Conservation (phyloP, 257 asterid genomes). For the Verbascum thapsus region DNA sequence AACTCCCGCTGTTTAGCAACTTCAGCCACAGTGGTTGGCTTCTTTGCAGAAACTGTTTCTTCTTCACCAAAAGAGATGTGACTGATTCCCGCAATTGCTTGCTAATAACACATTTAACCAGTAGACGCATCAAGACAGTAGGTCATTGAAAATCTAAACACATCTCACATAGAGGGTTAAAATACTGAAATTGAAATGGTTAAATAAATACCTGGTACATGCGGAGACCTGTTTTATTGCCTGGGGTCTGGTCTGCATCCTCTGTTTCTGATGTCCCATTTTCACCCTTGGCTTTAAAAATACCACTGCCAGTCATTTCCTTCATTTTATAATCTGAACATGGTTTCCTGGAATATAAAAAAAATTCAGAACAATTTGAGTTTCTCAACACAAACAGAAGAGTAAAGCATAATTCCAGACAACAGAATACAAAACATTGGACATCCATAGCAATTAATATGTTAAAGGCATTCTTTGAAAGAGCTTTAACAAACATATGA, state of each 20-base stretch:
- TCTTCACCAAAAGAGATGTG: slow-evolving; percentile 94
- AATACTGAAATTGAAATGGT: neutral
- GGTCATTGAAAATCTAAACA: neutral
- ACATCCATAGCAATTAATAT: too few species aligned
- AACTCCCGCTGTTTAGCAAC: slow-evolving; percentile 97
- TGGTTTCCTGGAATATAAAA: slow-evolving; percentile 69
- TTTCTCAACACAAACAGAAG: neutral
- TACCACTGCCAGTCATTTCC: slow-evolving; percentile 99
- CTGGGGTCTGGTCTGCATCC: slow-evolving; percentile 48
- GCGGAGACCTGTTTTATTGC: slow-evolving; percentile 80
- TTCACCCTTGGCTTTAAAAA: slow-evolving; percentile 74
- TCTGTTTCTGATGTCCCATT: slow-evolving; percentile 62
- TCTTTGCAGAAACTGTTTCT: slow-evolving; percentile 78
- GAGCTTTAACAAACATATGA: too few species aligned
- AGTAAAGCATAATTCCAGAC: neutral
- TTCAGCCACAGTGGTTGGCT: slow-evolving; percentile 78
- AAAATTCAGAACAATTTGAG: slow-evolving; percentile 5
- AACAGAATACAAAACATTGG: too few species aligned
- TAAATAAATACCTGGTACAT: slow-evolving; percentile 75
- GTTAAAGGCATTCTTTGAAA: too few species aligned
- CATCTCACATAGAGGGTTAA: neutral
- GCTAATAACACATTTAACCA: slow-evolving; percentile 44
- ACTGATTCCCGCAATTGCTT: slow-evolving; percentile 73
- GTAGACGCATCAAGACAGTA: neutral
- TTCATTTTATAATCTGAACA: slow-evolving; percentile 91